phyloP scores from a whole-genome alignment of 1,139 yeast species.

The Suhomyces yuchorum region DNA sequence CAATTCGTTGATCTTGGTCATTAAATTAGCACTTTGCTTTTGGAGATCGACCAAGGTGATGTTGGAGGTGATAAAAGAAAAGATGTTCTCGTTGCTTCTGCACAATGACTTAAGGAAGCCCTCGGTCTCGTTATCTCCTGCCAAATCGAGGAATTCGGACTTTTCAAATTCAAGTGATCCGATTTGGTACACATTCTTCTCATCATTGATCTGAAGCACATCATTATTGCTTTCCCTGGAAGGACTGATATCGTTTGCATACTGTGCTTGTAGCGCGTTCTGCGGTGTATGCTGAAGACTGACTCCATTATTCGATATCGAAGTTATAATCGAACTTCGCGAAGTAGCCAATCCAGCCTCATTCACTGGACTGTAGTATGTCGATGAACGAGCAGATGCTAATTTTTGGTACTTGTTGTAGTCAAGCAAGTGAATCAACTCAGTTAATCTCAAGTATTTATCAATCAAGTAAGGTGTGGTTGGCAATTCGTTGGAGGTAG shows the following conservation, averaged over 20 bases:
- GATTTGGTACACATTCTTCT: slow-evolving; percentile 45
- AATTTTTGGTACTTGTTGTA: slow-evolving; percentile 16
- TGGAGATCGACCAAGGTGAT: slow-evolving; percentile 51
- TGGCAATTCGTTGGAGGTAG: slow-evolving; percentile 58
- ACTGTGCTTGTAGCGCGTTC: slow-evolving; percentile 1
- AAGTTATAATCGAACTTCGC: slow-evolving; percentile 14
- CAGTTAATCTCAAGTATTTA: slow-evolving; percentile 61
- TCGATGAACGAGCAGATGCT: slow-evolving; percentile 7
- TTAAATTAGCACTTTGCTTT: slow-evolving; percentile 45
- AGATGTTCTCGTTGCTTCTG: slow-evolving; percentile 46
- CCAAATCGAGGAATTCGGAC: slow-evolving; percentile 48
- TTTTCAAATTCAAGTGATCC: slow-evolving; percentile 60
- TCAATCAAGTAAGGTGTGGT: slow-evolving; percentile 71
- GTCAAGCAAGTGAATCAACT: slow-evolving; percentile 51
- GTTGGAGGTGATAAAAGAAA: slow-evolving; percentile 48
- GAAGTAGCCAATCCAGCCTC: slow-evolving; percentile 14
- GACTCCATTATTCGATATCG: slow-evolving; percentile 8
- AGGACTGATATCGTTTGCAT: slow-evolving; percentile 4
- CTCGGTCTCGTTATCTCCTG: slow-evolving; percentile 50
- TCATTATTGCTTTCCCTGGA: slow-evolving; percentile 18
- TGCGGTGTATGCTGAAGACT: slow-evolving; percentile 6
- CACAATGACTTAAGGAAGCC: slow-evolving; percentile 54
- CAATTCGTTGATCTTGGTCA: slow-evolving; percentile 37
- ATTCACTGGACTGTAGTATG: slow-evolving; percentile 14
- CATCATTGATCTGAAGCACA: slow-evolving; percentile 16